Conservation (phyloP, 306 rosid species). For the Glycine soja region DNA sequence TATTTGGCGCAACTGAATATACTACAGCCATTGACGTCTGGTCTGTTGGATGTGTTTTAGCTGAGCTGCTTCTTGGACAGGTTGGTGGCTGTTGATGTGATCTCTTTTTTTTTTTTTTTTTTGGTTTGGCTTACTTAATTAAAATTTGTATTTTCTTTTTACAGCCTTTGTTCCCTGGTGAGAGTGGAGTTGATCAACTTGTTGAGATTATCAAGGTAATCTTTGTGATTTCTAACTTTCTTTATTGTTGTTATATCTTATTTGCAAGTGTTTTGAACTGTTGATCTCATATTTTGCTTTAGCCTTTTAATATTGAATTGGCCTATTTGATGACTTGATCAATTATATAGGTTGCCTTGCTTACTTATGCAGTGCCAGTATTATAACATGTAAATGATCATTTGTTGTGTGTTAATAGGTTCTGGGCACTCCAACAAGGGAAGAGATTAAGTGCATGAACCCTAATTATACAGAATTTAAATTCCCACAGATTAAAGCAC, state of each 20-base stretch:
- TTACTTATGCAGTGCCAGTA: neutral
- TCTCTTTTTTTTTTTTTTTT: neutral
- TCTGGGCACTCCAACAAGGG: slow-evolving; percentile 97
- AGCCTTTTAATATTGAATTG: slow-evolving; percentile 20
- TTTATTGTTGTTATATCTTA: slow-evolving; percentile 20
- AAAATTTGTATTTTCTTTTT: slow-evolving; percentile 29
- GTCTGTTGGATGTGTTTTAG: slow-evolving; percentile 98
- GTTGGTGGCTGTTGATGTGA: slow-evolving; percentile 53
- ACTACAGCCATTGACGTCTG: slow-evolving; percentile 92
- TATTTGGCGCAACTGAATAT: slow-evolving; percentile 98
- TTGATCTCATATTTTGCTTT: slow-evolving; percentile 16
- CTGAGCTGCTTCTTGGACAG: slow-evolving; percentile 96
- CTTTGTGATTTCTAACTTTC: slow-evolving; percentile 14
- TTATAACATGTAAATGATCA: slow-evolving; percentile 34
- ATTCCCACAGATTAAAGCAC: slow-evolving; percentile 98
- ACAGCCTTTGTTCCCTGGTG: slow-evolving; percentile 98
- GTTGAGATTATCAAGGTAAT: slow-evolving; percentile 97
- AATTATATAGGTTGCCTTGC: slow-evolving; percentile 6
- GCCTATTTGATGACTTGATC: slow-evolving; percentile 35
- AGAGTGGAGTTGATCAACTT: slow-evolving; percentile 98
- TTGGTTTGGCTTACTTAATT: slow-evolving; percentile 18
- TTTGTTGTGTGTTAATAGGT: slow-evolving; percentile 63
- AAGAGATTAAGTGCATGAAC: slow-evolving; percentile 98
- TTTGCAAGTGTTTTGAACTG: slow-evolving; percentile 12
- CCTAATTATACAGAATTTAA: slow-evolving; percentile 98